These are phyloP conservation scores for Magnaporthiopsis rhizophila DNA, from an alignment of 2,329 filamentous ascomycete species.

Conservation along the genomic window DNA sequence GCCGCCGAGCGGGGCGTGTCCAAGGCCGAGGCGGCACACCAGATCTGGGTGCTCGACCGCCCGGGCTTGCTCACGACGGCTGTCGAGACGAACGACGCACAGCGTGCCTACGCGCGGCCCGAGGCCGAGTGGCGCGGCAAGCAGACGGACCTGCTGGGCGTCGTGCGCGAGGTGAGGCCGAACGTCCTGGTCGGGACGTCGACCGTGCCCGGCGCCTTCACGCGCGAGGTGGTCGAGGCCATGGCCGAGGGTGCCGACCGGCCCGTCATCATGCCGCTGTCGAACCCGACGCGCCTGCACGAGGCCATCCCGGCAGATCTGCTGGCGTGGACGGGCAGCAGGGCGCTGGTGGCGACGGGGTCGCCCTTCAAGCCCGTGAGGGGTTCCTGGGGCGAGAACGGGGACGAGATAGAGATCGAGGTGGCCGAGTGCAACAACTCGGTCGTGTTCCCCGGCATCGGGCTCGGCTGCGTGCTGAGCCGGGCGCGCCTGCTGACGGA, in stretches of 20 bases:
- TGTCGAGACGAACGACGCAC: constrained; percentile 40
- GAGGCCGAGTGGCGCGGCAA: constrained; percentile 56
- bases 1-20: constrained; percentile 56
- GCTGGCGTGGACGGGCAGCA: constrained; percentile 69
- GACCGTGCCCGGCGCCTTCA: constrained; percentile 69
- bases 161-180: constrained; percentile 65
- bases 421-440: constrained; percentile 84
- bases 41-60: constrained; percentile 83
- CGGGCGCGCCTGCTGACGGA: constrained; percentile 61
- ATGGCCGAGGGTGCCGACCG: constrained; percentile 67
- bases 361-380: constrained; percentile 72
- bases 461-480: constrained; percentile 67
- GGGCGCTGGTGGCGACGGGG: constrained; percentile 73
- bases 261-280: constrained; percentile 75
- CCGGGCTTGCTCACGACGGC: constrained; percentile 64
- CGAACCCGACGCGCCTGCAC: constrained; percentile 76
- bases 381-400: constrained; percentile 43
- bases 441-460: constrained; percentile 78
- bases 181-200: constrained; percentile 81
- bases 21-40: constrained; percentile 66
- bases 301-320: constrained; percentile 74
- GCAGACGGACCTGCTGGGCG: constrained; percentile 50
- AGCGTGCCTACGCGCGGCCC: constrained; percentile 58
- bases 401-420: constrained; percentile 34
- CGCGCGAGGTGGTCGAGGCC: constrained; percentile 61